phyloP scores from a whole-genome alignment of 805 yeast genomes.

The Starmerella kuoi region DNA sequence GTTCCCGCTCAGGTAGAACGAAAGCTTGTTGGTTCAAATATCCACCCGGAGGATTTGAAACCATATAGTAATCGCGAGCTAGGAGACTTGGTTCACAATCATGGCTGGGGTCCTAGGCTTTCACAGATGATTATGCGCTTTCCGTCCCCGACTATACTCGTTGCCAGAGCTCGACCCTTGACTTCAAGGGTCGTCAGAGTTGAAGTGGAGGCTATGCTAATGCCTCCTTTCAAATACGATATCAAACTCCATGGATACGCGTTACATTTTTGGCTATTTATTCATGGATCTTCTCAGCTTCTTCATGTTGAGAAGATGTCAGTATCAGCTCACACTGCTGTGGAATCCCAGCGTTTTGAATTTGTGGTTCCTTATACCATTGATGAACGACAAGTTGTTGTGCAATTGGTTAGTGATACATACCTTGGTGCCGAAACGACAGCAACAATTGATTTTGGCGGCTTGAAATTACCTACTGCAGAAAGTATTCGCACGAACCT shows the following conservation, averaged over 20 bases:
- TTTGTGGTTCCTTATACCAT: conserved; percentile 85
- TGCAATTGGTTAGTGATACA: conserved; percentile 65
- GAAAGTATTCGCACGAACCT: conserved; percentile 77
- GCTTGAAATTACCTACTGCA: conserved; percentile 74
- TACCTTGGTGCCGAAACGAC: conserved; percentile 82
- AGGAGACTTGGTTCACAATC: conserved; percentile 82
- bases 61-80: conserved; percentile 64
- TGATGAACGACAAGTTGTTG: conserved; percentile 74
- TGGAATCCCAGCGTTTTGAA: conserved; percentile 57
- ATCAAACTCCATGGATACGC: conserved; percentile 65
- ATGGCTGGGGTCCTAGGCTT: conserved; percentile 54
- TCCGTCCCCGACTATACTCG: conserved; percentile 55
- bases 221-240: conserved; percentile 61
- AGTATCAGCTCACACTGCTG: conserved; percentile 45
- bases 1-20: conserved; percentile 35
- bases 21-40: conserved; percentile 42
- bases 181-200: conserved; percentile 77
- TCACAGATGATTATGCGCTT: conserved; percentile 53
- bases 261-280: conserved; percentile 84
- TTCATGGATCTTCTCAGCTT: conserved; percentile 67
- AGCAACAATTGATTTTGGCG: conserved; percentile 76
- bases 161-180: conserved; percentile 78
- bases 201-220: conserved; percentile 49
- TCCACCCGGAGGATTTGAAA: conserved; percentile 50
- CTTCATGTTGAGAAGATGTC: conserved; percentile 75